Evolutionary conservation across 768 basidiomycete species (phyloP).

Genomic region (Phanerochaete sordida): DNA sequence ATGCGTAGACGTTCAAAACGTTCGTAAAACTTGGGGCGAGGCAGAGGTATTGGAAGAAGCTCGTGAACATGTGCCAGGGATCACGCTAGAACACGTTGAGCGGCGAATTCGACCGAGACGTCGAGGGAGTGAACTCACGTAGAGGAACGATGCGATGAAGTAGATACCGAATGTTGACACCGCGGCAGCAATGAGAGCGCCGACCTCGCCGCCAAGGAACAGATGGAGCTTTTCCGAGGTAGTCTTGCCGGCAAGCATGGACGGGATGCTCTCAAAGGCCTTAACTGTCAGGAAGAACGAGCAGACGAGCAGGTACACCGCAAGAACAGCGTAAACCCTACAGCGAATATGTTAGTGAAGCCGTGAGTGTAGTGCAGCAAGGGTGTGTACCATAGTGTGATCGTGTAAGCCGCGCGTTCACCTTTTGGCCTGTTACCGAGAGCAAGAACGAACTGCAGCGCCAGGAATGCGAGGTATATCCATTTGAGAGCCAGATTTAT

Average conservation of each 20-base stretch:
- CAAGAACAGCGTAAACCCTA: constrained; percentile 81
- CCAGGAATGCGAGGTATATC: constrained; percentile 84
- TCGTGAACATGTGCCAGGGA: constrained; percentile 97
- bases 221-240: constrained; percentile 45
- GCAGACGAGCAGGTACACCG: constrained; percentile 83
- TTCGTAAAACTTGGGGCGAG: constrained; percentile 93
- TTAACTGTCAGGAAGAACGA: constrained; percentile 80
- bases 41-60: constrained; percentile 87
- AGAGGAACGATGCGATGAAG: constrained; percentile 79
- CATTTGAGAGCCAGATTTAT: constrained; percentile 80
- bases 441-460: constrained; percentile 75
- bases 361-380: constrained; percentile 3
- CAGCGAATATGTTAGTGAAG: background rate
- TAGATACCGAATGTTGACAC: constrained; percentile 90
- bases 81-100: constrained; percentile 55
- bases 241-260: constrained; percentile 44
- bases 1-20: constrained; percentile 94
- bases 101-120: no score
- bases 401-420: constrained; percentile 67
- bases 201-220: constrained; percentile 75
- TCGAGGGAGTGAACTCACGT: no score
- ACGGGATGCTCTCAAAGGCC: constrained; percentile 71
- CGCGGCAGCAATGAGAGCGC: constrained; percentile 82
- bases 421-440: constrained; percentile 87
- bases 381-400: constrained; percentile 63